These are phyloP conservation scores for Penicillium sp. DNA, from an alignment of 2,329 filamentous ascomycete species.

Conservation along the genomic window DNA sequence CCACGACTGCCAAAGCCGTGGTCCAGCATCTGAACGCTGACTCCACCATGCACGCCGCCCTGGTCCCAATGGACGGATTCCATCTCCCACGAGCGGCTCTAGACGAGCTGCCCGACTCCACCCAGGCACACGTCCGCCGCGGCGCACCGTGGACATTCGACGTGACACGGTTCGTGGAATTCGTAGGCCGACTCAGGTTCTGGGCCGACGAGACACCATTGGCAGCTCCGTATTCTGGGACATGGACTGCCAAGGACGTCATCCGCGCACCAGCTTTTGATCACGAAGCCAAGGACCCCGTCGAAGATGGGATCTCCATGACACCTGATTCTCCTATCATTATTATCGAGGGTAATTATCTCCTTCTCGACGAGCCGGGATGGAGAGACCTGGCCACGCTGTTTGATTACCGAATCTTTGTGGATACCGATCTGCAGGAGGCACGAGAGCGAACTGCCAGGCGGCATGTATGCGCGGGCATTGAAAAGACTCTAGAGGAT, in stretches of 20 bases:
- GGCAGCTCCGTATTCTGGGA: constrained; percentile 2
- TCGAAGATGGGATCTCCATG: constrained; percentile 27
- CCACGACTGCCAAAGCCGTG: constrained; percentile 30
- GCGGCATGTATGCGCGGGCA: constrained; percentile 40
- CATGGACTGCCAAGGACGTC: constrained; percentile 10
- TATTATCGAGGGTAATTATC: constrained; percentile 21
- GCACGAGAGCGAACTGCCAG: constrained; percentile 38
- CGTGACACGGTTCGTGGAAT: constrained; percentile 25
- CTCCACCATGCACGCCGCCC: constrained; percentile 9
- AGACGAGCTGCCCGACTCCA: constrained; percentile 30
- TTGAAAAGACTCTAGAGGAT: constrained; percentile 38
- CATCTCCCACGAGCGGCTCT: constrained; percentile 31
- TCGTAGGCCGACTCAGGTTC: constrained; percentile 24
- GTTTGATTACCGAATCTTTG: constrained; percentile 43
- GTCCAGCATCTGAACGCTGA: constrained; percentile 24
- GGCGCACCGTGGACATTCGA: constrained; percentile 41
- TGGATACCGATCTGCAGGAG: constrained; percentile 37
- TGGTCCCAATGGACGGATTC: constrained; percentile 40
- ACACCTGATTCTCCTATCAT: constrained; percentile 18
- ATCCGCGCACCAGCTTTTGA: constrained; percentile 33
- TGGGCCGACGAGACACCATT: constrained; percentile 24
- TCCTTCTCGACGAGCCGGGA: constrained; percentile 25
- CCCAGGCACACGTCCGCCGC: constrained; percentile 34
- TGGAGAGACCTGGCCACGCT: constrained; percentile 34
- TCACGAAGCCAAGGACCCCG: constrained; percentile 36